Conservation (phyloP, 768 basidiomycete genomes). For the Steccherinum ochraceum region DNA sequence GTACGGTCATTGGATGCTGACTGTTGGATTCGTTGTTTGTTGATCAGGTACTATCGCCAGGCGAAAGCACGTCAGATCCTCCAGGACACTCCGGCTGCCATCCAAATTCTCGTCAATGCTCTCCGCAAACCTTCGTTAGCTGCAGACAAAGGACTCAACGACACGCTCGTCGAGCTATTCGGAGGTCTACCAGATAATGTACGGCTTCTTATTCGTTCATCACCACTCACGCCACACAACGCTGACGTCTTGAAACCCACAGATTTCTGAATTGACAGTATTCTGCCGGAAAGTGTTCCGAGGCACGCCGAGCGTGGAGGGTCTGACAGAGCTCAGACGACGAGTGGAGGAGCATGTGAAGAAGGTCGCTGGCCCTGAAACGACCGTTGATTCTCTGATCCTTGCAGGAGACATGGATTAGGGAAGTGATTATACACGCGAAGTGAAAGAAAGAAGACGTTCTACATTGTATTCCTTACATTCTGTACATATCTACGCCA, state of each 20-base stretch:
- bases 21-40: too few species aligned
- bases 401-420: too few species aligned
- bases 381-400: too few species aligned
- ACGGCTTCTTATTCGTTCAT: background rate
- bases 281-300: background rate
- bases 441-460: too few species aligned
- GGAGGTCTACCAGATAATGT: constrained; percentile 10
- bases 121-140: constrained; percentile 19
- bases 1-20: background rate
- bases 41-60: constrained; percentile 26
- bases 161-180: constrained; percentile 8
- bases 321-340: background rate
- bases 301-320: background rate
- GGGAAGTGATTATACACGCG: too few species aligned
- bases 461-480: too few species aligned
- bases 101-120: constrained; percentile 21
- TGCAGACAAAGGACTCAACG: constrained; percentile 11
- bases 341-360: background rate
- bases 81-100: constrained; percentile 17
- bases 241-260: background rate
- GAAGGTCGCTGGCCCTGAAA: background rate
- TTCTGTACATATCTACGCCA: too few species aligned
- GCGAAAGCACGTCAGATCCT: constrained; percentile 23
- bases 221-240: background rate
- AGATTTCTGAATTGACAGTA: background rate